Conservation (phyloP, 352 stramenopile genomes). For the Pythium rhizo-oryzae region DNA sequence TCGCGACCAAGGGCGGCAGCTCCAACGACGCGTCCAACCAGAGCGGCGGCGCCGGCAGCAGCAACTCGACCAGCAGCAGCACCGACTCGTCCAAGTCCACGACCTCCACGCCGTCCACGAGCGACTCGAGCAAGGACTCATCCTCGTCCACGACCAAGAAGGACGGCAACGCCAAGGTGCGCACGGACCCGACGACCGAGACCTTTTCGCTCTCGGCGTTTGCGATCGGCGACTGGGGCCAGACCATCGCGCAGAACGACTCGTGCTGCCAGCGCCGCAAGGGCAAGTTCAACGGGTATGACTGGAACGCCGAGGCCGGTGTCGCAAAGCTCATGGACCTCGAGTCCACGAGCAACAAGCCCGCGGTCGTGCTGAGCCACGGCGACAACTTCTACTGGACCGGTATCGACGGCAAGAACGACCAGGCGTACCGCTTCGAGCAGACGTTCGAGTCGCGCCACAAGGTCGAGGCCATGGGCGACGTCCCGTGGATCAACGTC, state of each 20-base stretch:
- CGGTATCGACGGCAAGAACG: slow-evolving; percentile 32
- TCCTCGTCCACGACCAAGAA: neutral
- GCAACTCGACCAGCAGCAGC: slow-evolving; percentile 10
- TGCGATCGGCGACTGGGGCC: slow-evolving; percentile 37
- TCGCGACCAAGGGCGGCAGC: slow-evolving; percentile 24
- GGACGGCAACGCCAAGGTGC: slow-evolving; percentile 23
- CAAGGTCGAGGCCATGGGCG: slow-evolving; percentile 28
- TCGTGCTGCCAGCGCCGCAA: slow-evolving; percentile 35
- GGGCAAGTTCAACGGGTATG: slow-evolving; percentile 37
- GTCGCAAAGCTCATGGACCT: slow-evolving; percentile 41
- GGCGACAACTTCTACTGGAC: slow-evolving; percentile 58
- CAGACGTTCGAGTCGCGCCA: slow-evolving; percentile 42
- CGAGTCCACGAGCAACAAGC: slow-evolving; percentile 36
- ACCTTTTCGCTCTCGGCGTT: slow-evolving; percentile 26
- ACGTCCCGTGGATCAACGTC: slow-evolving; percentile 47
- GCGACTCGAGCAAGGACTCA: slow-evolving; percentile 9
- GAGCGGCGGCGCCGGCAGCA: slow-evolving; percentile 18
- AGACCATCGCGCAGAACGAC: slow-evolving; percentile 27
- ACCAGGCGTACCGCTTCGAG: slow-evolving; percentile 41
- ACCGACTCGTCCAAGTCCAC: slow-evolving; percentile 11
- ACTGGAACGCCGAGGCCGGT: slow-evolving; percentile 32
- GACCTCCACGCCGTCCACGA: neutral
- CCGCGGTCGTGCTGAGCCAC: slow-evolving; percentile 40
- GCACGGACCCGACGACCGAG: slow-evolving; percentile 24
- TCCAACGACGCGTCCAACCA: slow-evolving; percentile 20